These are phyloP conservation scores for Trichoderma gracile DNA, from an alignment of 2,329 filamentous ascomycete species.

Conservation along the genomic window DNA sequence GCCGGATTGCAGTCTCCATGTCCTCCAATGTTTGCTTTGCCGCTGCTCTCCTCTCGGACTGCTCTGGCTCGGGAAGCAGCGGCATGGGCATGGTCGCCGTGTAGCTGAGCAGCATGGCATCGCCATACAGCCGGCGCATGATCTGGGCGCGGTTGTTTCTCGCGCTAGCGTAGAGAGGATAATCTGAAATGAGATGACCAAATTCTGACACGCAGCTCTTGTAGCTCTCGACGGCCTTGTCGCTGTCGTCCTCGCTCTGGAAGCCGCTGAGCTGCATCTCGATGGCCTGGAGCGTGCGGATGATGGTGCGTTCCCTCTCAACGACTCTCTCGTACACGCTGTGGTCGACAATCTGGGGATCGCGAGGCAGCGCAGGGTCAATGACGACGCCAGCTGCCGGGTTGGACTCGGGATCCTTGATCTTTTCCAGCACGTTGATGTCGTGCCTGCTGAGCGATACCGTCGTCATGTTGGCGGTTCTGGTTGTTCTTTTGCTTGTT, in stretches of 20 bases:
- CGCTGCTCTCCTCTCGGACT: conserved; percentile 42
- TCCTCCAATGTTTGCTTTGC: conserved; percentile 52
- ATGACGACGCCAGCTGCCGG: conserved; percentile 56
- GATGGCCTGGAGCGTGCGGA: conserved; percentile 55
- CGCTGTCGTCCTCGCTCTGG: conserved; percentile 39
- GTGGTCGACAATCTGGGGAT: conserved; percentile 57
- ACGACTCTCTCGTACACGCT: conserved; percentile 53
- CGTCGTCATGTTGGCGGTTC: conserved; percentile 46
- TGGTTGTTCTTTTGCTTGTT: not conserved
- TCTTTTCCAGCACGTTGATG: conserved; percentile 64
- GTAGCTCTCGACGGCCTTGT: conserved; percentile 48
- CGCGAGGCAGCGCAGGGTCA: conserved; percentile 55
- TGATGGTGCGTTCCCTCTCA: conserved; percentile 54
- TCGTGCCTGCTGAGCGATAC: conserved; percentile 58
- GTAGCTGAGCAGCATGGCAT: conserved; percentile 53
- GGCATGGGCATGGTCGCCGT: conserved; percentile 43
- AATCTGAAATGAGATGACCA: conserved; percentile 54
- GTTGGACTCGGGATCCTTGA: conserved; percentile 66
- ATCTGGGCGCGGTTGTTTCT: conserved; percentile 75
- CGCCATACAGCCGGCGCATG: conserved; percentile 61
- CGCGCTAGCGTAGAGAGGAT: conserved; percentile 69
- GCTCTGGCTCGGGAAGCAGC: conserved; percentile 43
- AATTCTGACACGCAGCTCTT: conserved; percentile 51
- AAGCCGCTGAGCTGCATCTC: conserved; percentile 55
- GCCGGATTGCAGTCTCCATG: conserved; percentile 57